phyloP scores from a whole-genome alignment of 2,329 filamentous ascomycete genomes.

The Fusarium fujikuroi region DNA sequence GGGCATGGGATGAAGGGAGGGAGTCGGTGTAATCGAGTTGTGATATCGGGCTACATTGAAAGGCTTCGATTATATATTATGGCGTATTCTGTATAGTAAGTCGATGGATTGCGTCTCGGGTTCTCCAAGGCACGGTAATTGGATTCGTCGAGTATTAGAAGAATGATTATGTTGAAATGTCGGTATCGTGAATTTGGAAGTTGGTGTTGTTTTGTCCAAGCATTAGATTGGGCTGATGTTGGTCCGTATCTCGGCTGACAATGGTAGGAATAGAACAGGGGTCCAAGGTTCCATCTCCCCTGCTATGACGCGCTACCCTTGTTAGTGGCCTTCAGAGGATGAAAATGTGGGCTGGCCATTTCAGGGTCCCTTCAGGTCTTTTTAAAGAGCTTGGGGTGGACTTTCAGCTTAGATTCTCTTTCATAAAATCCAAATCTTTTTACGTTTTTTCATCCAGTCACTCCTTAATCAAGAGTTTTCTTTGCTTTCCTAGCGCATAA shows the following conservation, averaged over 20 bases:
- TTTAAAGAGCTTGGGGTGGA: neutral
- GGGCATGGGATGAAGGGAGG: slow-evolving; percentile 59
- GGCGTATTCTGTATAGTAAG: neutral
- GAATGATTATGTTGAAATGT: slow-evolving; percentile 6
- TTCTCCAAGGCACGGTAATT: neutral
- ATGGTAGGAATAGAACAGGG: slow-evolving; percentile 18
- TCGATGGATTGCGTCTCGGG: neutral
- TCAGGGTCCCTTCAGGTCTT: slow-evolving; percentile 13
- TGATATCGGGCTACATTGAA: slow-evolving; percentile 36
- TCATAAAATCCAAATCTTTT: neutral
- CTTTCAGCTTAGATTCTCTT: neutral
- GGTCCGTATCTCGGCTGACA: slow-evolving; percentile 27
- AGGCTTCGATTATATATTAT: slow-evolving; percentile 7
- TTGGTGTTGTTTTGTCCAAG: slow-evolving; percentile 25
- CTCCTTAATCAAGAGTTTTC: neutral
- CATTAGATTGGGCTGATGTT: slow-evolving; percentile 11
- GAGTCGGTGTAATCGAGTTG: slow-evolving; percentile 22
- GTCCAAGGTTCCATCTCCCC: slow-evolving; percentile 21
- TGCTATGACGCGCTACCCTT: slow-evolving; percentile 27
- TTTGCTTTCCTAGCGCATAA: neutral
- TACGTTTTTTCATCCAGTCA: neutral
- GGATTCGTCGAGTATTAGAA: neutral
- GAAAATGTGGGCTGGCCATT: neutral
- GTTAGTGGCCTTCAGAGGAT: slow-evolving; percentile 25
- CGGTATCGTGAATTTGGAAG: slow-evolving; percentile 8